These are phyloP conservation scores for Chlorella sp. DNA, from an alignment of 139 green algal genomes.

Conservation along the genomic window DNA sequence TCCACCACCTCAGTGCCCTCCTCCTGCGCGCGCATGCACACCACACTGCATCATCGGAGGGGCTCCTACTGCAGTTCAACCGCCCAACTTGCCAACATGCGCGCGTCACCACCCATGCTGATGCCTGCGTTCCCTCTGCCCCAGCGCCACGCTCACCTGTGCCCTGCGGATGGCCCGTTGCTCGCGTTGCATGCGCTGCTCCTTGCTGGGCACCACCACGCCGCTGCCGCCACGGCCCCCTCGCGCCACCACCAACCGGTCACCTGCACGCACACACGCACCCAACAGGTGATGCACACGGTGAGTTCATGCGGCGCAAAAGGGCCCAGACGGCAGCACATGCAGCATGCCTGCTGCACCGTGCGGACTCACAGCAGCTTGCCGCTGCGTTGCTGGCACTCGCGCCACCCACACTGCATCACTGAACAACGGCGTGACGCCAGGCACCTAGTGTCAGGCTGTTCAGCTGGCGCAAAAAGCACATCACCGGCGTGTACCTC, in stretches of 20 bases:
- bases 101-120: no score
- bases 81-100: no score
- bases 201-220: conserved; percentile 27
- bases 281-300: background rate
- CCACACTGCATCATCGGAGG: background rate
- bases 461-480: background rate
- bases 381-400: no score
- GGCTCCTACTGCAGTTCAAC: background rate
- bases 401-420: background rate
- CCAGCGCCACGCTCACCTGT: background rate
- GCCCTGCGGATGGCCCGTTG: background rate
- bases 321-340: background rate
- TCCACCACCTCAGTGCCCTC: conserved; percentile 39
- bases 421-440: background rate
- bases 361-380: background rate
- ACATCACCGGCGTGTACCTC: conserved; percentile 3
- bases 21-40: conserved; percentile 1
- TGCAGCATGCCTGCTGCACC: background rate
- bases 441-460: background rate
- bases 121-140: no score
- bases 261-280: conserved; percentile 10
- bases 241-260: conserved; percentile 47
- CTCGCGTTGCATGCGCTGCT: background rate
- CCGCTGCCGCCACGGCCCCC: conserved; percentile 57
- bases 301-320: background rate